These are phyloP conservation scores for Tylopilus rubrobrunneus DNA, from an alignment of 768 basidiomycete species.

Conservation along the genomic window DNA sequence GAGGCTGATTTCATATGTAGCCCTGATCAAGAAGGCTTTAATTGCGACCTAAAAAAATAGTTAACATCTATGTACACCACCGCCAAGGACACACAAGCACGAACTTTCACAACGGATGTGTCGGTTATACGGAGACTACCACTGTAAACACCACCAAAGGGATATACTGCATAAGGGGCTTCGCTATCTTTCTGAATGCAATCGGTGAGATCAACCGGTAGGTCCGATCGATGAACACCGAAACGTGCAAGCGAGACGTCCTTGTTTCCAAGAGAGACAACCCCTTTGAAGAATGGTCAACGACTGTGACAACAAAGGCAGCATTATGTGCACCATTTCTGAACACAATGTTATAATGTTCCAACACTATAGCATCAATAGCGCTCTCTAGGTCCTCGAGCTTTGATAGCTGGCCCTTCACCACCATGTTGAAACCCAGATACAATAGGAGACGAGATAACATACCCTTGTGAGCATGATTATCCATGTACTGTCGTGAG, in stretches of 20 bases:
- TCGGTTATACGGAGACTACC: not conserved
- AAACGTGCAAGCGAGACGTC: not conserved
- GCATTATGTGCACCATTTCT: no score
- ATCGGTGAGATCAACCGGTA: not conserved
- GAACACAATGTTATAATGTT: no score
- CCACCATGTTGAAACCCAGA: no score
- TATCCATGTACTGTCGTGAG: no score
- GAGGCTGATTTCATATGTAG: not conserved
- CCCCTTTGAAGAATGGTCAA: not conserved
- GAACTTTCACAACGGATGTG: not conserved
- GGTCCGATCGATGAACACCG: not conserved
- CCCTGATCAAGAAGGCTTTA: not conserved
- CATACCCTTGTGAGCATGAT: no score
- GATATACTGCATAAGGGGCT: not conserved
- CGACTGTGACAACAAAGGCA: no score
- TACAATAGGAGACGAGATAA: no score
- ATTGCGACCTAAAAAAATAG: not conserved
- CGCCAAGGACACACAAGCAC: not conserved
- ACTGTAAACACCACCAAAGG: not conserved
- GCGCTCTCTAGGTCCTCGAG: no score
- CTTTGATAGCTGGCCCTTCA: no score
- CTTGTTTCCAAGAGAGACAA: not conserved
- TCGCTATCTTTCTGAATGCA: not conserved
- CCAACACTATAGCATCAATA: no score
- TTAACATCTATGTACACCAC: not conserved